These are phyloP conservation scores for Cucurbita maxima DNA, from an alignment of 306 rosid genomes.

Conservation along the genomic window DNA sequence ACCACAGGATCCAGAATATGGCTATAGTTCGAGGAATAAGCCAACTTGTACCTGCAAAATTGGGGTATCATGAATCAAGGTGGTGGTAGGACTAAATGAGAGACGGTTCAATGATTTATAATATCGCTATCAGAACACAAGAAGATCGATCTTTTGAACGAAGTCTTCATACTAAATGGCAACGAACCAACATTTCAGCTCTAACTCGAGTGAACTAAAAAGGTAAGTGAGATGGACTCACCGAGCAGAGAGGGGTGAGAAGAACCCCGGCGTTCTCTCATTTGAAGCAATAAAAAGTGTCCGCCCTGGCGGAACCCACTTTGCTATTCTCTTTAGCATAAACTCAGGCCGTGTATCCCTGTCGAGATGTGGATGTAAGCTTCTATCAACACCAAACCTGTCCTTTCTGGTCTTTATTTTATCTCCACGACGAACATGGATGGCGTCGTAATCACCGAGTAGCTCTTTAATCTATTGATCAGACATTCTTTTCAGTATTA, in stretches of 20 bases:
- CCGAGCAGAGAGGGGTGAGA: constrained; percentile 77
- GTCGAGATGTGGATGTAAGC: constrained; percentile 82
- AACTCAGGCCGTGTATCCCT: constrained; percentile 85
- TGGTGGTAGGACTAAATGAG: not conserved
- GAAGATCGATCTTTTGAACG: not conserved
- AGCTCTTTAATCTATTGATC: constrained; percentile 32
- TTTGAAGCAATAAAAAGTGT: constrained; percentile 86
- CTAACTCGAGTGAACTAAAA: constrained; percentile 5
- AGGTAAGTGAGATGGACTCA: constrained; percentile 17
- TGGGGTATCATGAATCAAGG: not conserved
- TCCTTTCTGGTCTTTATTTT: constrained; percentile 85
- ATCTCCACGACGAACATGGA: constrained; percentile 98
- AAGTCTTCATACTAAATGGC: not conserved
- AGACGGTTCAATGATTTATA: not conserved
- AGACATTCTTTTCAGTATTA: not conserved
- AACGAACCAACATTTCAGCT: not conserved
- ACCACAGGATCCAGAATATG: constrained; percentile 44
- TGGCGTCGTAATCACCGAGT: constrained; percentile 65
- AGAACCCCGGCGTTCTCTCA: constrained; percentile 80
- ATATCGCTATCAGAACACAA: not conserved
- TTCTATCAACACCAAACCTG: constrained; percentile 62
- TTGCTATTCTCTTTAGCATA: constrained; percentile 53
- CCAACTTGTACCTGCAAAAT: constrained; percentile 58
- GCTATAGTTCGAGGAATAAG: constrained; percentile 70
- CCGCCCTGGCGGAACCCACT: constrained; percentile 81